A percentile compares a stretch with the other conserved stretches of the same genome.
Evolutionary conservation across 1,284 basidiomycete genomes (phyloP).

Genomic region (Melampsora larici-populina): DNA sequence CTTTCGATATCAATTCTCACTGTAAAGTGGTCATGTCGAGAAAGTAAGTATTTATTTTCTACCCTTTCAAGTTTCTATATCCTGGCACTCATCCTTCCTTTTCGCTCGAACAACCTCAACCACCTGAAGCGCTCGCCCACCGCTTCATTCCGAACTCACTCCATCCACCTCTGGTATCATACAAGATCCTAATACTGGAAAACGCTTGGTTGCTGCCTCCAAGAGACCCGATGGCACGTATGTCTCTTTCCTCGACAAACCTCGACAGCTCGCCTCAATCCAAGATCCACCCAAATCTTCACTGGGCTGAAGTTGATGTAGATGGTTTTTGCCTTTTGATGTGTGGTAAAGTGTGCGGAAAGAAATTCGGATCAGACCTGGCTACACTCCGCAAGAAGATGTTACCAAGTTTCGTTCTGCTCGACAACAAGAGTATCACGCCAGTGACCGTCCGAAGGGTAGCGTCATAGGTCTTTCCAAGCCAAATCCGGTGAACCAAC

Average conservation of each 20-base stretch:
- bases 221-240: conserved; percentile 81
- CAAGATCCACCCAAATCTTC: background rate
- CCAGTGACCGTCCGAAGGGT: conserved; percentile 63
- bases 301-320: background rate
- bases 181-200: conserved; percentile 73
- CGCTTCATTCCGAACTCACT: conserved; percentile 20
- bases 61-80: too few relatives aligned
- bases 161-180: conserved; percentile 70
- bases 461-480: conserved; percentile 61
- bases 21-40: too few relatives aligned
- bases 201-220: conserved; percentile 82
- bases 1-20: too few relatives aligned
- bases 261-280: conserved; percentile 33
- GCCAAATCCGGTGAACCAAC: conserved; percentile 33
- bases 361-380: conserved; percentile 82
- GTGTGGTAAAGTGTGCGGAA: conserved; percentile 68
- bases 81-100: too few relatives aligned
- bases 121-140: conserved; percentile 28
- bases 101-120: too few relatives aligned
- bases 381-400: conserved; percentile 92
- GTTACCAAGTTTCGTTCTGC: conserved; percentile 74
- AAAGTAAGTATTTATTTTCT: too few relatives aligned
- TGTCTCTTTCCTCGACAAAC: conserved; percentile 54
- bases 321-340: background rate
- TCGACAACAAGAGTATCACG: conserved; percentile 69